Evolutionary conservation across 257 asterid species (phyloP).

Genomic region (Apocynum venetum): DNA sequence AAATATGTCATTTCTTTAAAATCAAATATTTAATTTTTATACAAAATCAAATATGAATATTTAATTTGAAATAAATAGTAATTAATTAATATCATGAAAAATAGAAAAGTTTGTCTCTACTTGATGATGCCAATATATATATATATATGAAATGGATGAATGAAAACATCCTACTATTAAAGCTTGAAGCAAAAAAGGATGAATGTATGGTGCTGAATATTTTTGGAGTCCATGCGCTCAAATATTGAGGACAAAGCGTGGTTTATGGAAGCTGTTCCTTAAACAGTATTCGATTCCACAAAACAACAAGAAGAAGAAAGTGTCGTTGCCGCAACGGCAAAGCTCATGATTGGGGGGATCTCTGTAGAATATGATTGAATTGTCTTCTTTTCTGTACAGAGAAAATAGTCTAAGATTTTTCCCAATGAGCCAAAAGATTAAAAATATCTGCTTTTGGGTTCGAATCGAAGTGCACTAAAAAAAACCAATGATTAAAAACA

Average conservation of each 20-base stretch:
- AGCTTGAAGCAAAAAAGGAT: background rate
- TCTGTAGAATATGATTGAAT: constrained; percentile 3
- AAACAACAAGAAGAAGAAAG: constrained; percentile 15
- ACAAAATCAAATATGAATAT: too few relatives aligned
- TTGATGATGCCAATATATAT: too few relatives aligned
- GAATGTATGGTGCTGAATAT: background rate
- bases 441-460: background rate
- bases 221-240: constrained; percentile 19
- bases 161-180: background rate
- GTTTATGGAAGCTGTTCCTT: constrained; percentile 12
- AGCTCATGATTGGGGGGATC: constrained; percentile 13
- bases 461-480: background rate
- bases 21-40: too few relatives aligned
- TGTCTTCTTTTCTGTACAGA: background rate
- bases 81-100: too few relatives aligned
- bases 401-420: constrained; percentile 10
- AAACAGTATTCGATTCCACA: background rate
- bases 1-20: too few relatives aligned
- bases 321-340: background rate
- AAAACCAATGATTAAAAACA: background rate
- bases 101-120: too few relatives aligned
- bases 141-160: too few relatives aligned
- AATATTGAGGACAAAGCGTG: constrained; percentile 11
- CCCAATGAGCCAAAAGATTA: constrained; percentile 5
- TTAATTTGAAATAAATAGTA: too few relatives aligned